phyloP scores from a whole-genome alignment of 1,139 yeast genomes.

The Arxiozyma heterogenica region DNA sequence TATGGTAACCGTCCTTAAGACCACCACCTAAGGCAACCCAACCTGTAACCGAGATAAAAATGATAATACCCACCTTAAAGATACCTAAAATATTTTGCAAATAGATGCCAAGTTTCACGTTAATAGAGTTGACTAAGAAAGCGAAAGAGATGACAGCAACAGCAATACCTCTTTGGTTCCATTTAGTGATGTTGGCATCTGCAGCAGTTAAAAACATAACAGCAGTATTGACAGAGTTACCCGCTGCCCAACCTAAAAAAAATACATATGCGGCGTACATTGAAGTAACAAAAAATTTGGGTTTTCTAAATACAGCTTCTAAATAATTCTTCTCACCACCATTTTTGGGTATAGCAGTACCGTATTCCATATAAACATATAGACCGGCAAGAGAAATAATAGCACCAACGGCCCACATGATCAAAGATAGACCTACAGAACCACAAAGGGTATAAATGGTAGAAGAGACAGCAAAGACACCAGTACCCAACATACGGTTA shows the following conservation, averaged over 20 bases:
- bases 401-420: constrained; percentile 74
- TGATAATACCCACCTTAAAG: constrained; percentile 60
- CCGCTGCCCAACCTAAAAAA: constrained; percentile 79
- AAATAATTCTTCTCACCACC: constrained; percentile 86
- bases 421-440: constrained; percentile 62
- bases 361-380: constrained; percentile 74
- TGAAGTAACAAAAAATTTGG: constrained; percentile 60
- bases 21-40: constrained; percentile 79
- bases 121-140: constrained; percentile 53
- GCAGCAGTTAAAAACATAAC: constrained; percentile 52
- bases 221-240: constrained; percentile 35
- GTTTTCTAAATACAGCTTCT: constrained; percentile 61
- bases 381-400: constrained; percentile 66
- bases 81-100: constrained; percentile 62
- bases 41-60: constrained; percentile 64
- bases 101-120: constrained; percentile 56
- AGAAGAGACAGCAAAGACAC: constrained; percentile 80
- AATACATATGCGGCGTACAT: constrained; percentile 71
- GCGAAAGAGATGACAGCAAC: constrained; percentile 66
- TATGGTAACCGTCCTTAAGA: constrained; percentile 39
- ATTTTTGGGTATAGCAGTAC: constrained; percentile 72
- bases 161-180: constrained; percentile 73
- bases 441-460: constrained; percentile 57
- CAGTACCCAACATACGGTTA: constrained; percentile 82
- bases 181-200: constrained; percentile 54